Percentiles rank a stretch among this genome's conserved stretches.
Evolutionary conservation across 805 yeast species (phyloP).

Genomic region (Lipomyces orientalis): DNA sequence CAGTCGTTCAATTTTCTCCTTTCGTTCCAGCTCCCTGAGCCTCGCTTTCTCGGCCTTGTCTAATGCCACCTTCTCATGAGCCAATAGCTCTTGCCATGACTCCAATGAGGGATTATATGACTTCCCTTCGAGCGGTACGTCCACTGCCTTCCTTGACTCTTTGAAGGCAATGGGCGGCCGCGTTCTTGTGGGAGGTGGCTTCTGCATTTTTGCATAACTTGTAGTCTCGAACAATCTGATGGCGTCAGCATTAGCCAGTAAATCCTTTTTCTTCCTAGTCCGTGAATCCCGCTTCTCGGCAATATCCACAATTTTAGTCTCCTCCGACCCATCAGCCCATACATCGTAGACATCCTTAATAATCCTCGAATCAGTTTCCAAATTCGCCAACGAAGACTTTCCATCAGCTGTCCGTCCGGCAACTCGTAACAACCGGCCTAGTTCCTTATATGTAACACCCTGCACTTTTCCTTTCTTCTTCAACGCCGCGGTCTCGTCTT

Average conservation of each 20-base stretch:
- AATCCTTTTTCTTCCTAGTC: conserved; percentile 34
- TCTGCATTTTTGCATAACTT: conserved; percentile 36
- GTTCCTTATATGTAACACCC: conserved; percentile 68
- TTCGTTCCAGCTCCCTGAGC: conserved; percentile 64
- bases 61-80: conserved; percentile 69
- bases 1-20: conserved; percentile 65
- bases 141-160: conserved; percentile 51
- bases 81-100: conserved; percentile 77
- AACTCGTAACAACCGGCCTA: conserved; percentile 68
- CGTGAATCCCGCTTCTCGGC: conserved; percentile 23
- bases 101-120: conserved; percentile 90
- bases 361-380: conserved; percentile 69
- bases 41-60: conserved; percentile 63
- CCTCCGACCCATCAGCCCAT: conserved; percentile 68
- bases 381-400: conserved; percentile 55
- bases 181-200: conserved; percentile 55
- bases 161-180: conserved; percentile 63
- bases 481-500: conserved; percentile 41
- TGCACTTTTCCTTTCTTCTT: conserved; percentile 55
- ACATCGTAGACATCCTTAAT: conserved; percentile 63
- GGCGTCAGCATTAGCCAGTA: conserved; percentile 11
- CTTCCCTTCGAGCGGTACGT: conserved; percentile 79
- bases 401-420: conserved; percentile 75
- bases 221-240: conserved; percentile 18
- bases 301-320: conserved; percentile 15